Evolutionary conservation across 257 asterid genomes (phyloP), one percentile per base, ranked within the genome.

Genomic region (Salvia splendens): DNA sequence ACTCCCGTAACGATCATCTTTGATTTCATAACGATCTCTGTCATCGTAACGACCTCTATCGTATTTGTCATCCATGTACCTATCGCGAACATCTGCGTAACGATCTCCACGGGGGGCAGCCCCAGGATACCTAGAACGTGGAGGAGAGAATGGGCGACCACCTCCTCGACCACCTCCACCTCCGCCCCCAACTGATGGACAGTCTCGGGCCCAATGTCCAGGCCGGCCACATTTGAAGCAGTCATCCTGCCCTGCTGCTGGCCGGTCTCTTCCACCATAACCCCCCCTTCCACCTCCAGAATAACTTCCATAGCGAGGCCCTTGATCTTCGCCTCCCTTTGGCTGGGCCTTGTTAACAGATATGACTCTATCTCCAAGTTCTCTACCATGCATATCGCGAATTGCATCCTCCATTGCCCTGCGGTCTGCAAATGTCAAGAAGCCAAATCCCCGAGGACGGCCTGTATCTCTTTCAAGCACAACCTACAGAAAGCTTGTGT

Each of bases 381-480:
- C 97, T 73, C 97, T 72, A 47, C 96, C 99, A 52, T 94, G 82
- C 99, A 94, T 94, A 50, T 91, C 96, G 61, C 93, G 83, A 73
- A 94, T 94, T 7, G 99, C 95, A 48, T 87, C 92, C 30, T 94
- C 99, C 99, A 94, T 91, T 33, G 92, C 89, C 30, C 93, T 84
- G 45, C 91, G 92, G 68, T 94, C 99, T 57, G 89, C 86, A 83
- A 94, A 94, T 51, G 97, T 91, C 72, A 94, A 75, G 80, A 91
- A 94, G 43, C 99, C 99, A 78, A 94, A 94, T 71, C 97, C 99
- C 49, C 99, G 96, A 55, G 99, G 99, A 57, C 96, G 97, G 15
- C 97, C 97, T 24, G 99, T 88, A 32, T 88, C 97, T 80, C 96
- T 86, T 78, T 94, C 99, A 74, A 87, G 80, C 97, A 94, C 86